Evolutionary conservation across 1,284 basidiomycete genomes (phyloP).

Genomic region (Sporisorium reilianum): DNA sequence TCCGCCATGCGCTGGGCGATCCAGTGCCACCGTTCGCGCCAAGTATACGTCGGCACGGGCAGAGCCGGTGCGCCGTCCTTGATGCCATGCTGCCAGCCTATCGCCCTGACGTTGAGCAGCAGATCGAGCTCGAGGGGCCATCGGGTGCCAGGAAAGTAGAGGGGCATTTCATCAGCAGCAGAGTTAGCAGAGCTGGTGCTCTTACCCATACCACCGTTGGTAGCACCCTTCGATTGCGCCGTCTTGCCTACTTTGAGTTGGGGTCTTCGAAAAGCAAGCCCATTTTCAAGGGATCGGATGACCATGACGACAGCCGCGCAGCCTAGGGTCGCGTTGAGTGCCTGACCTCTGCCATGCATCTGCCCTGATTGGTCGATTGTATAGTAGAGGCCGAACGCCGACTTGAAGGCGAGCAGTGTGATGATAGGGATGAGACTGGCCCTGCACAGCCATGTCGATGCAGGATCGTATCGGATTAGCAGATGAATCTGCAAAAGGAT

Average conservation of each 20-base stretch:
- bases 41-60: constrained; percentile 17
- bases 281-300: constrained; percentile 21
- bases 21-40: constrained; percentile 17
- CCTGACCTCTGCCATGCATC: constrained; percentile 29
- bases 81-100: constrained; percentile 51
- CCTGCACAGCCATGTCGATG: constrained; percentile 17
- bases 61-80: constrained; percentile 23
- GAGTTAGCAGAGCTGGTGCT: not conserved
- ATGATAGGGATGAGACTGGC: constrained; percentile 30
- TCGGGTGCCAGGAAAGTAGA: constrained; percentile 36
- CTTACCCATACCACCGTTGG: not conserved
- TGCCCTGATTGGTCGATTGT: constrained; percentile 17
- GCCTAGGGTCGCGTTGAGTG: constrained; percentile 25
- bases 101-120: constrained; percentile 33
- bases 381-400: constrained; percentile 25
- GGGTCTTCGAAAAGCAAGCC: constrained; percentile 15
- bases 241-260: constrained; percentile 15
- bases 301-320: constrained; percentile 16
- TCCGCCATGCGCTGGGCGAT: not conserved
- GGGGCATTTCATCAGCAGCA: constrained; percentile 16
- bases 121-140: constrained; percentile 42
- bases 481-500: constrained; percentile 39
- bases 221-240: not conserved
- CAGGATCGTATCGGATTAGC: constrained; percentile 28
- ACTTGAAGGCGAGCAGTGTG: constrained; percentile 19